phyloP scores from a whole-genome alignment of 257 asterid species.

The Scutellaria minor region DNA sequence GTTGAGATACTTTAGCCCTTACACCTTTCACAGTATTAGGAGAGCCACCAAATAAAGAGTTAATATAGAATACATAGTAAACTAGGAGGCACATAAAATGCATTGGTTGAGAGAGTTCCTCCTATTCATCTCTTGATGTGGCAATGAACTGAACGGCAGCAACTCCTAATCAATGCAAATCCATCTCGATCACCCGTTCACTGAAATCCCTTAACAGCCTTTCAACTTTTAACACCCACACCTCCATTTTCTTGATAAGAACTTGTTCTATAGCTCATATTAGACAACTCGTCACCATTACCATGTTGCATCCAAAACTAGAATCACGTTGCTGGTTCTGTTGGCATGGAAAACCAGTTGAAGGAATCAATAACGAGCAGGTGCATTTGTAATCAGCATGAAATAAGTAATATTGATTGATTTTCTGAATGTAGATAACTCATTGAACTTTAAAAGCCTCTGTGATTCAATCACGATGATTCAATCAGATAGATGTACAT shows the following conservation, averaged over 20 bases:
- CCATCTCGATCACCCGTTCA: slow-evolving; percentile 19
- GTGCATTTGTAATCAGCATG: background rate
- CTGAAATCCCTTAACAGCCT: background rate
- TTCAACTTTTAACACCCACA: slow-evolving; percentile 23
- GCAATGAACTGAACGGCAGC: slow-evolving; percentile 29
- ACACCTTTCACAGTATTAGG: no score
- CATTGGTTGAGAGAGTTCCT: background rate
- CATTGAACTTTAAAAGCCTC: slow-evolving; percentile 2
- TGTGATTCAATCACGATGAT: background rate
- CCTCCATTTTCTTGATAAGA: slow-evolving; percentile 17
- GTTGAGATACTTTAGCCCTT: no score
- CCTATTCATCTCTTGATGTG: background rate
- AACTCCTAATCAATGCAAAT: background rate
- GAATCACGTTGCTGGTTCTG: slow-evolving; percentile 27
- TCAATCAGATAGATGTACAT: background rate
- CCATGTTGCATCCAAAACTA: slow-evolving; percentile 11
- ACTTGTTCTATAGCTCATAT: background rate
- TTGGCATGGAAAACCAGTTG: background rate
- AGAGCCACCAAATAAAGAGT: no score
- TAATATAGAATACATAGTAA: no score
- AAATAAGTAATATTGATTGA: background rate
- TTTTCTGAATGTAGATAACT: background rate
- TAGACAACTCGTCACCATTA: slow-evolving; percentile 23
- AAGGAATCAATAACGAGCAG: background rate
- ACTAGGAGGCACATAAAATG: no score